Evolutionary conservation across 169 alveolate species (phyloP), one percentile per base, ranked within the genome.

Genomic region (Plasmodium gaboni): DNA sequence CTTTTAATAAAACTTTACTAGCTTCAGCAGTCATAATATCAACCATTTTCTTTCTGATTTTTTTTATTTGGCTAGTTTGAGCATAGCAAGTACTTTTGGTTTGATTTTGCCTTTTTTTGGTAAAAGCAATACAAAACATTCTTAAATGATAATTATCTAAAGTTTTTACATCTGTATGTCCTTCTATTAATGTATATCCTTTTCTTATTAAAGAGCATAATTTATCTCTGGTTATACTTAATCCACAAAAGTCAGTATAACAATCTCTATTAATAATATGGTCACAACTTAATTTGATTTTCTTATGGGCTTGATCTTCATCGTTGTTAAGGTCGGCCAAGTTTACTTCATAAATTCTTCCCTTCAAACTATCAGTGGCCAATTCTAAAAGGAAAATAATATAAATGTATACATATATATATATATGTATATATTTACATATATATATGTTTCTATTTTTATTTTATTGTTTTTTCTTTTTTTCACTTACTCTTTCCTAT

Each of bases 81-180:
- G 99, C 99, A 93, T 98, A 98, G 96, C 99, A 96, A 50, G 99
- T 98, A 51, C 98, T 96, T 96, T 97, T 98, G 88, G 97, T 96
- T 93, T 98, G 99, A 38, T 96, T 98, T 32, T 95, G 97, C 80
- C 98, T 96, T 93, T 95, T 96, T 86, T 97, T 97, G 55, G 99
- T 98, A 96, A 98, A 98, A 67, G 98, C 99, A 86, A 98, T 97
- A 94, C 98, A 95, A 96, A 98, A 98, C 97, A 98, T 93, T 87
- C 99, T 96, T 89, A 98, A 96, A 70, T 95, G 95, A 94, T 97
- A 98, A 51, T 99, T 99, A 87, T 98, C 99, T 28, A 96, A 93
- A 55, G 99, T 98, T 94, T 97, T 98, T 74, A 98, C 99, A 70
- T 98, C 99, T 57, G 98, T 98, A 92, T 93, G 97, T 88, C 99